Base-by-base conservation (phyloP, 2,329 filamentous ascomycete species). In the Xylaria sp. region DNA sequence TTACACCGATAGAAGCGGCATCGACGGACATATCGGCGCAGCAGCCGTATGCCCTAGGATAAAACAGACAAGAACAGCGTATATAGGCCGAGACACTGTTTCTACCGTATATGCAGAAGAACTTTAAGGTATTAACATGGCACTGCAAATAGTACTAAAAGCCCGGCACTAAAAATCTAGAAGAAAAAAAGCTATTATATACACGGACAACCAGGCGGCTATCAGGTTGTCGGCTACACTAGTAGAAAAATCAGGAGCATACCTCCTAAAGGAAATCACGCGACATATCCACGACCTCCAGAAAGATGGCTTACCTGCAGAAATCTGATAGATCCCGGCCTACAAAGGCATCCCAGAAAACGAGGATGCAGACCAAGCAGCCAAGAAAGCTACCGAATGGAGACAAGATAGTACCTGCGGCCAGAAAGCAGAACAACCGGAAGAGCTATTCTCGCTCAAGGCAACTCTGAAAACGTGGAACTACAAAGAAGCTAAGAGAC, bases 61-160 rank as follows among this genome's bases (percentile, higher is more conserved):
- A 35, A 35, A 35, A 35, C 5, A 35, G 32, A 10, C 10, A 35
- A 59, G 25, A 59, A 59, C 23, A 18, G 35, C 55, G 25, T 59
- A 59, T 18, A 59, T 59, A 18, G 25, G 25, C 40, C 35, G 35
- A 59, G 25, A 59, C 40, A 59, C 40, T n/a, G 16, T 59, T 16
- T 59, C 35, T 9, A 59, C 55, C 21, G 21, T 59, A 44, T 59
- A 59, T 27, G 40, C 40, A 59, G 40, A 12, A 59, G 25, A 59
- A 59, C 35, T 59, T n/a, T 32, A 59, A 59, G 25, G 55, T 44
- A 59, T 59, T 44, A 59, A 59, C 23, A 59, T 59, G 25, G 18
- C 40, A 25, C 23, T 59, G 16, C 21, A 59, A 59, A 42, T 59
- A 44, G 25, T 23, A 59, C 25, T 2, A 59, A 23, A 59, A 42